Conservation (phyloP, 441 rosid genomes). For the Brassica hybrid region DNA sequence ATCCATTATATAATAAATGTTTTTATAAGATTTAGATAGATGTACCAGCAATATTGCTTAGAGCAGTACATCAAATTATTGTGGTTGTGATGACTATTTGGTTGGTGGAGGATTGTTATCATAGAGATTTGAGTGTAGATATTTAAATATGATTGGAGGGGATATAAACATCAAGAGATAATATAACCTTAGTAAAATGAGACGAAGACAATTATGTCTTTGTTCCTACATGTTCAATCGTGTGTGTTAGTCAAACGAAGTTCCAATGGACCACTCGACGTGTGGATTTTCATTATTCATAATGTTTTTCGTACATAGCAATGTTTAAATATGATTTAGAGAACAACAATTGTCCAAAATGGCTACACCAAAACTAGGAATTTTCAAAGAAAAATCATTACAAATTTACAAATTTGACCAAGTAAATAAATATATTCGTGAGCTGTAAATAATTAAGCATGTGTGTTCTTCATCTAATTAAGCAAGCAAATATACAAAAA, state of each 20-base stretch:
- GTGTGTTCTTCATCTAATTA: too few species aligned
- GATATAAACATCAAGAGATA: constrained; percentile 6
- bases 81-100: constrained; percentile 12
- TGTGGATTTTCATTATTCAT: neutral
- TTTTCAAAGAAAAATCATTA: too few species aligned
- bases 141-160: constrained; percentile 25
- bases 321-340: neutral
- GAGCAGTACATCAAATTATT: constrained; percentile 10
- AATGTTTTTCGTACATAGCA: neutral
- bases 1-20: neutral
- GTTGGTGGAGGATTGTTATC: constrained; percentile 21
- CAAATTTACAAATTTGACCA: too few species aligned
- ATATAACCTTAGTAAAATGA: constrained; percentile 22
- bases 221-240: too few species aligned
- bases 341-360: neutral
- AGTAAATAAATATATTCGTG: too few species aligned
- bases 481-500: too few species aligned
- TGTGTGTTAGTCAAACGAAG: constrained; percentile 22
- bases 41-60: constrained; percentile 8
- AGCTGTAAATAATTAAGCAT: too few species aligned
- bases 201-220: constrained; percentile 16
- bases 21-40: neutral
- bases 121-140: constrained; percentile 4
- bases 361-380: too few species aligned
- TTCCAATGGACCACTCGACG: constrained; percentile 27